Evolutionary conservation across 805 yeast species (phyloP).

Genomic region (Candida tammaniensis): DNA sequence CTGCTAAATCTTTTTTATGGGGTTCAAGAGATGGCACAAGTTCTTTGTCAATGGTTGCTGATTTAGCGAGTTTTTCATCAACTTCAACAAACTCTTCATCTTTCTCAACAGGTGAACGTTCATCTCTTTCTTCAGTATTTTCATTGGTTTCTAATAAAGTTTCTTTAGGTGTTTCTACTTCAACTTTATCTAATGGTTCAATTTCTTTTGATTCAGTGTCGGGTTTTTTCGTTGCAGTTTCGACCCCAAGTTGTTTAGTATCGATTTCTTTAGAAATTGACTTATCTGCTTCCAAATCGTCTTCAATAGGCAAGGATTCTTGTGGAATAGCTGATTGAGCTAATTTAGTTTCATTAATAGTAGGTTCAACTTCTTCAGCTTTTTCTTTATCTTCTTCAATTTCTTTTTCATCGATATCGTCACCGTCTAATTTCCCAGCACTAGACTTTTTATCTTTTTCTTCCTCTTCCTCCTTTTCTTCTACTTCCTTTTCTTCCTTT

Average conservation of each 20-base stretch:
- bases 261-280: constrained; percentile 5
- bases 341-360: constrained; percentile 6
- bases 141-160: neutral
- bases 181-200: constrained; percentile 3
- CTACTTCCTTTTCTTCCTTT: neutral
- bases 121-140: neutral
- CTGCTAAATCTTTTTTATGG: constrained; percentile 3
- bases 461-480: constrained; percentile 3
- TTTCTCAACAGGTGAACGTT: constrained; percentile 1
- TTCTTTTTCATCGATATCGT: constrained; percentile 4
- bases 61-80: neutral
- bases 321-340: constrained; percentile 3
- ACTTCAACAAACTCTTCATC: constrained; percentile 2
- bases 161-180: constrained; percentile 1
- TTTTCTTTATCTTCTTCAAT: constrained; percentile 8
- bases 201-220: constrained; percentile 2
- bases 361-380: constrained; percentile 7
- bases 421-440: no score
- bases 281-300: constrained; percentile 4
- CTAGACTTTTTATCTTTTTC: no score
- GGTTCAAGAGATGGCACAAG: no score
- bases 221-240: neutral
- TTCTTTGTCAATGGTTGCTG: neutral
- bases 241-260: constrained; percentile 1
- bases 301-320: constrained; percentile 8